A percentile compares a stretch with the other conserved stretches of the same genome.
Evolutionary conservation across 192 early-diverging fungal genomes (phyloP).

Genomic region (Coemansia aciculifera): DNA sequence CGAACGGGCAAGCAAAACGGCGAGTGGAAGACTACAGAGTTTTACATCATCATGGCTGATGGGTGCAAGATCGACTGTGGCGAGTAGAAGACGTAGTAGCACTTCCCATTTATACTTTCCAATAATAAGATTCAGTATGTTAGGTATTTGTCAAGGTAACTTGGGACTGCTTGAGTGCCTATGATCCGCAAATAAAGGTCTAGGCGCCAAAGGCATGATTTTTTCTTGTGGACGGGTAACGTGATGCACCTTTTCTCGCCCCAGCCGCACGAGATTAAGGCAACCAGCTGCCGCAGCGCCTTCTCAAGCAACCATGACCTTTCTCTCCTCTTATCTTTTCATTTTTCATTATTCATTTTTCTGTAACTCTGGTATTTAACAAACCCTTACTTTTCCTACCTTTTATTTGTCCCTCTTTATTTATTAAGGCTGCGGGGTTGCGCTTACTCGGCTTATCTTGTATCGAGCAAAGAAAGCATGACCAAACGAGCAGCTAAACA

Average conservation of each 20-base stretch:
- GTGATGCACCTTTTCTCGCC: not conserved
- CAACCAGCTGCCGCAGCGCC: not conserved
- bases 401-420: not conserved
- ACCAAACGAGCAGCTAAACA: conserved; percentile 12
- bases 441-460: conserved; percentile 1
- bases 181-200: not conserved
- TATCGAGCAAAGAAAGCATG: conserved; percentile 17
- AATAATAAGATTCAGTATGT: not conserved
- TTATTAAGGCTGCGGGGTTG: not conserved
- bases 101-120: not conserved
- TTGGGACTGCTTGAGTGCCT: not conserved
- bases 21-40: conserved; percentile 52
- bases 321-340: not conserved
- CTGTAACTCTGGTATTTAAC: not conserved
- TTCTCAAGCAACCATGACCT: not conserved
- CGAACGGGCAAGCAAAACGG: conserved; percentile 51
- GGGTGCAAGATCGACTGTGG: conserved; percentile 45
- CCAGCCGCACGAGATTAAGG: not conserved
- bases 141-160: not conserved
- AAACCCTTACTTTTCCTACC: not conserved
- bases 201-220: not conserved
- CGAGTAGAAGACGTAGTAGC: conserved; percentile 4
- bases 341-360: not conserved
- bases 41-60: conserved; percentile 40
- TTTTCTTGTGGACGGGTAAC: not conserved